Percentiles rank a stretch among this genome's conserved stretches.
These are phyloP conservation scores for Septoria petroselini DNA, from an alignment of 2,329 filamentous ascomycete genomes.

Conservation along the genomic window DNA sequence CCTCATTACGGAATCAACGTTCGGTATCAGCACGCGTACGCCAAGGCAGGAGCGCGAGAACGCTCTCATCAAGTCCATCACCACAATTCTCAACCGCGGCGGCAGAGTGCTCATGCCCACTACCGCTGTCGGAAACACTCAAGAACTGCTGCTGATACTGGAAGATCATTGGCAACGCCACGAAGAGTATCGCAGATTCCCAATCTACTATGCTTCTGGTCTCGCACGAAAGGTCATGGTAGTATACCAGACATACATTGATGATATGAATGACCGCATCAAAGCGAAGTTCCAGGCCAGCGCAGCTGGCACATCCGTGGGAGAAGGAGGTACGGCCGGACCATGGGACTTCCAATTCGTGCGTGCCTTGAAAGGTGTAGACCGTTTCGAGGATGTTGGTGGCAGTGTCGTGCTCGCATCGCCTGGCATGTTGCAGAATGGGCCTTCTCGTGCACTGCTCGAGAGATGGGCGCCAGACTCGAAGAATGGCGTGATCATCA, in stretches of 20 bases:
- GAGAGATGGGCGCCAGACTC: conserved; percentile 95
- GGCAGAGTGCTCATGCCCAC: conserved; percentile 92
- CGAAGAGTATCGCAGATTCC: conserved; percentile 79
- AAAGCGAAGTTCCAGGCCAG: conserved; percentile 83
- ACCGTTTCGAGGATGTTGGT: conserved; percentile 93
- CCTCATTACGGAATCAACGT: conserved; percentile 95
- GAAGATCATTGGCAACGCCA: conserved; percentile 97
- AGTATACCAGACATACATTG: conserved; percentile 96
- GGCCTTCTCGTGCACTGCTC: conserved; percentile 85
- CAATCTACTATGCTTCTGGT: conserved; percentile 97
- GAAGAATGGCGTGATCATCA: conserved; percentile 97
- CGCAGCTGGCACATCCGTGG: conserved; percentile 75
- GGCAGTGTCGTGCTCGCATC: conserved; percentile 96
- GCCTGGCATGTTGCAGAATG: conserved; percentile 97
- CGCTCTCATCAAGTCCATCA: conserved; percentile 92
- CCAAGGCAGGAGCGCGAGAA: conserved; percentile 88
- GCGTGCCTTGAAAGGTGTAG: conserved; percentile 83
- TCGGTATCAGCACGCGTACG: conserved; percentile 90
- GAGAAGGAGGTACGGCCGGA: conserved; percentile 67
- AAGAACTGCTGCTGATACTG: conserved; percentile 88
- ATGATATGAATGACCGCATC: conserved; percentile 99
- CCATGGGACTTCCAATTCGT: conserved; percentile 98
- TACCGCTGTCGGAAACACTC: conserved; percentile 88
- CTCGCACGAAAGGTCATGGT: conserved; percentile 96
- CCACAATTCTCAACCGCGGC: conserved; percentile 82